Base-by-base conservation (phyloP, 2,329 filamentous ascomycete species). In the Diaporthe sp. region DNA sequence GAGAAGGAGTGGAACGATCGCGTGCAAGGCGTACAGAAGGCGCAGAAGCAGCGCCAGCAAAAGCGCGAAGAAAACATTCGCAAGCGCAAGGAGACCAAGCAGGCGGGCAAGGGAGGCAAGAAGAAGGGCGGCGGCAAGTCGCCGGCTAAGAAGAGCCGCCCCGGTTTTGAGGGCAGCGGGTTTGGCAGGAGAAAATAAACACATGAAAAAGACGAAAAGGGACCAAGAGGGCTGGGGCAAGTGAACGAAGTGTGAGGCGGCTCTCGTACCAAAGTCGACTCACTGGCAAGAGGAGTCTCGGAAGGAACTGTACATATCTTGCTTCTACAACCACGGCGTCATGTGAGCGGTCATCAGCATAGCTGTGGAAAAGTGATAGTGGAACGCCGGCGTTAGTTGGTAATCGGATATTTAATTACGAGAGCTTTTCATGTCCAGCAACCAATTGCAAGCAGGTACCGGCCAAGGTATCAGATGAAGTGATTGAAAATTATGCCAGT, bases 1-100 rank as follows among this genome's bases (percentile, higher is more conserved):
- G 95, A 95, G 83, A 93, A 93, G 81, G 95, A 97, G 81, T 98
- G 97, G 94, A 89, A 86, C 61, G 93, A 95, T 74, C 89, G 94
- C 66, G 85, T 91, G 52, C 91, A 93, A 38, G 92, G 92, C 40
- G 92, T 98, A 66, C 89, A 91, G 77, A 93, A 94, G 84, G 88
- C 93, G 66, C 93, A 94, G 82, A 93, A 95, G 71, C 92, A 94
- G 78, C 93, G 92, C 82, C 95, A 96, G 81, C 91, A 92, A 84
- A 97, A 97, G 88, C 89, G 93, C 76, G 94, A 95, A 81, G 93
- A 94, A 66, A 96, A 96, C 82, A 86, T 96, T 77, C 87, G 88
- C 79, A 93, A 94, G 84, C 89, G 94, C 77, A 89, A 90, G 78
- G 95, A 97, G 67, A 93, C 94, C 77, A 96, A 95, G 86, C 76